Evolutionary conservation across 345 rosid species (phyloP), one percentile per base, ranked within the genome.

Genomic region (Citrus trifoliata): DNA sequence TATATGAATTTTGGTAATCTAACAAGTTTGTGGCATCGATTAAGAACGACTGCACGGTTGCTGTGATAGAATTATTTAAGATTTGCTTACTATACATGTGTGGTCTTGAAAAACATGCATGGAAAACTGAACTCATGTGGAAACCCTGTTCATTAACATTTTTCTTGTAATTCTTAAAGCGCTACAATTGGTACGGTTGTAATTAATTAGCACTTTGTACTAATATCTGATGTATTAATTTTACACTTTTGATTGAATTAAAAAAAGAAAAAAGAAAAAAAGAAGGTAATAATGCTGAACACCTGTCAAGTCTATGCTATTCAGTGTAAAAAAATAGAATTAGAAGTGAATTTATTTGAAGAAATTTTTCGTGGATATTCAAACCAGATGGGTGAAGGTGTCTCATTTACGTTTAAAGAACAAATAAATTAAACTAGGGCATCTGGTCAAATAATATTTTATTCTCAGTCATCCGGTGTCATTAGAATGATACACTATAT

Each of bases 401-500:
- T 65, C 32, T 10, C 3, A 24, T 25, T 12, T 10, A 42, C 40
- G 10, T 56, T 18, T 18, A 33, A 53, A 3, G 5, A 32, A 76
- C 16, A 37, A 25, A 58, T 27, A 19, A 53, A 25, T 40, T 37
- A 19, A 46, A 2, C 10, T 42, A 46, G 27, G 1, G 22, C 12
- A 25, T 18, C 16, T 1, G 53, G 82, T 67, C 69, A 79, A 79
- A 67, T 18, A 74, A n/a, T 80, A 74, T 67, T 74, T 14, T 80
- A 74, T 68, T 32, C 4, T 60, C 24, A 8, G 4, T 33, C 67
- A 38, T 7, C 24, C 21, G 10, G 27, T 59, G 48, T 30, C n/a
- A 55, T 24, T 37, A 35, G 21, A 51, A 13, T 7, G 28, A 71
- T 18, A 16, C 24, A 13, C 3, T 6, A 28, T 6, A 53, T 40